Percentiles rank a stretch among this genome's conserved stretches.
Evolutionary conservation across 352 stramenopile species (phyloP).

Genomic region (Paralagenidium karlingii): DNA sequence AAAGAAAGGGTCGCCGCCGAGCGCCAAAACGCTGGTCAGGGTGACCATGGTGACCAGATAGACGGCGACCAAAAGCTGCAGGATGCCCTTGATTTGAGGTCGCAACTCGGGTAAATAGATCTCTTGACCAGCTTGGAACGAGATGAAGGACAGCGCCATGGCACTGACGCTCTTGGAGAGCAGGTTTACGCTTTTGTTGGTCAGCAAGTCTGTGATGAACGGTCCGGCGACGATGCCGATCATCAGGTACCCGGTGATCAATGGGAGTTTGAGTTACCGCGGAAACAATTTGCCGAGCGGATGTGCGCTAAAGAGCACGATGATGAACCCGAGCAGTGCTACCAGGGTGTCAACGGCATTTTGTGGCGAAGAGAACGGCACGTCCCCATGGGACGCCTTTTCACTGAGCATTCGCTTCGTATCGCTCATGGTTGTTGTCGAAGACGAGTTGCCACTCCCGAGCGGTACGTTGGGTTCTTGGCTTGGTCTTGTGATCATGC

Average conservation of each 20-base stretch:
- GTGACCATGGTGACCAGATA: constrained; percentile 44
- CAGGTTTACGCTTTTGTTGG: constrained; percentile 20
- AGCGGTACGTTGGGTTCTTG: no score
- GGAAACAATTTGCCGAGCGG: constrained; percentile 48
- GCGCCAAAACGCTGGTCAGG: constrained; percentile 22
- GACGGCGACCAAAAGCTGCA: constrained; percentile 27
- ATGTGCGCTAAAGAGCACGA: constrained; percentile 40
- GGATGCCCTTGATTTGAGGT: constrained; percentile 46
- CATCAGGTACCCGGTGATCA: constrained; percentile 55
- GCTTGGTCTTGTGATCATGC: no score
- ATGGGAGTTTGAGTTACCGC: constrained; percentile 31
- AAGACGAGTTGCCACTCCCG: no score
- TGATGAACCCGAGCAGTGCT: constrained; percentile 36
- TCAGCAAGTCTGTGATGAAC: constrained; percentile 36
- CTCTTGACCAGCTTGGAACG: constrained; percentile 58
- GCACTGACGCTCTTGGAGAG: constrained; percentile 38
- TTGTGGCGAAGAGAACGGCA: no score
- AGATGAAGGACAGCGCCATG: constrained; percentile 60
- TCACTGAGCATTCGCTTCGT: no score
- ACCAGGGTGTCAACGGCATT: no score
- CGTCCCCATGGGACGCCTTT: no score
- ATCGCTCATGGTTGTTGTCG: no score
- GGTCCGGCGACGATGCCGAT: constrained; percentile 38
- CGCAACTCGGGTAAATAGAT: constrained; percentile 52
- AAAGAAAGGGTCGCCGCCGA: constrained; percentile 46